phyloP scores from a whole-genome alignment of 495 filamentous ascomycete species.

The Penicillium ucsense region DNA sequence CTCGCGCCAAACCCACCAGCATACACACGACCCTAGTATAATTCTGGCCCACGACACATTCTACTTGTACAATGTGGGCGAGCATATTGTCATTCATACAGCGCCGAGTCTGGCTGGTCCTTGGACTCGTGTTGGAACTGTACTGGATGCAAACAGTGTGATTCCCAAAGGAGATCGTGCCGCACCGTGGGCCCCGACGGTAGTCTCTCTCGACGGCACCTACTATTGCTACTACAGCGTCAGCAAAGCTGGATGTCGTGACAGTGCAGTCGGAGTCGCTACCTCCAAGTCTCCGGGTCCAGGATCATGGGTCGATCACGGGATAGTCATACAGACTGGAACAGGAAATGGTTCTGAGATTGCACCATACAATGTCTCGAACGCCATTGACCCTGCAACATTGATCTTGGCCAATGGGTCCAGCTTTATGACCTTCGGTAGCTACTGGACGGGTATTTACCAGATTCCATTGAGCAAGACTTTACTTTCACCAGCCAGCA shows the following conservation, averaged over 20 bases:
- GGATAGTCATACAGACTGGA: constrained; percentile 32
- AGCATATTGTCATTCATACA: constrained; percentile 25
- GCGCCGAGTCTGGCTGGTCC: constrained; percentile 30
- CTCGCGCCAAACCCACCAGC: constrained; percentile 23
- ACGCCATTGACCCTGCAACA: constrained; percentile 65
- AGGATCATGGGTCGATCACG: constrained; percentile 47
- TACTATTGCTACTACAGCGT: constrained; percentile 74
- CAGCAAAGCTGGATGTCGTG: constrained; percentile 54
- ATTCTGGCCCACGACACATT: constrained; percentile 22
- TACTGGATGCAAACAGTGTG: constrained; percentile 27
- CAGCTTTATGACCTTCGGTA: constrained; percentile 56
- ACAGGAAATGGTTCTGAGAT: constrained; percentile 34
- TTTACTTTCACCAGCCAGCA: constrained; percentile 22
- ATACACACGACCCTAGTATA: constrained; percentile 35
- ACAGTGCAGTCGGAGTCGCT: constrained; percentile 63
- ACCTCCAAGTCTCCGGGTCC: constrained; percentile 51
- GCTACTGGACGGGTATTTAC: constrained; percentile 64
- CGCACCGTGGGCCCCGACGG: constrained; percentile 52
- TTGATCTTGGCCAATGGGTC: constrained; percentile 34
- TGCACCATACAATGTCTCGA: constrained; percentile 44
- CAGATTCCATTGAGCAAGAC: constrained; percentile 46
- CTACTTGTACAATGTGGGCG: constrained; percentile 30
- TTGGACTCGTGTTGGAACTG: constrained; percentile 27
- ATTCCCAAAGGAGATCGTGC: constrained; percentile 32
- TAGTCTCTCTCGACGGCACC: constrained; percentile 39